Evolutionary conservation across 2,329 filamentous ascomycete genomes (phyloP), one percentile per base, ranked within the genome.

Genomic region (Hymenotorrendiella dingleyae): DNA sequence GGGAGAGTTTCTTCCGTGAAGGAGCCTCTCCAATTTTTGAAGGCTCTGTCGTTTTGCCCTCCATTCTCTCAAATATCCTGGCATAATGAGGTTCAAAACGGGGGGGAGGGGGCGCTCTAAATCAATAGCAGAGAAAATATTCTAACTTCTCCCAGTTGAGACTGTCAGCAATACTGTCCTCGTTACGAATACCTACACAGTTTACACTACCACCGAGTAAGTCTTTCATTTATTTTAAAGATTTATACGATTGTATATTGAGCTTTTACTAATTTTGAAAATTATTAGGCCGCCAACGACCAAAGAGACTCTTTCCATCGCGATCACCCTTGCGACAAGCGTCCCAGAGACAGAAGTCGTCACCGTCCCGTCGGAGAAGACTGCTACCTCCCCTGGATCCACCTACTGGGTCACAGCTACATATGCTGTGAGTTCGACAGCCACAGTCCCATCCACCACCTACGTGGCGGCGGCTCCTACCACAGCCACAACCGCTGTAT

Each of bases 131-230:
- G 3, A 12, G 14, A 9, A n/a, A 33, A 11, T 11, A 33, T 11
- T 39, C 46, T 29, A 48, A 22, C 34, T 7, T 20, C 8, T 20
- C n/a, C 9, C n/a, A 37, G 66, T 68, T 1, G 60, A 67, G 19
- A 73, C 68, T 41, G 63, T 69, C 12, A 56, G 63, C n/a, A 66
- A 68, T 36, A 63, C 66, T 29, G 52, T 60, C 9, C 63, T 70
- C 50, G 45, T 71, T 23, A 69, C 72, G 45, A 64, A 46, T 6
- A 39, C 43, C 6, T 51, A 53, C 27, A 56, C 52, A 1, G 23
- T 59, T 4, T 59, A 56, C 4, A 36, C 44, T 12, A 59, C 52
- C 4, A 8, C 42, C 12, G 39, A 35, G n/a, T n/a, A n/a, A n/a
- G n/a, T n/a, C n/a, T n/a, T n/a, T n/a, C n/a, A n/a, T n/a, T n/a